Conservation (phyloP, 306 rosid species). For the Carpinus viminea region DNA sequence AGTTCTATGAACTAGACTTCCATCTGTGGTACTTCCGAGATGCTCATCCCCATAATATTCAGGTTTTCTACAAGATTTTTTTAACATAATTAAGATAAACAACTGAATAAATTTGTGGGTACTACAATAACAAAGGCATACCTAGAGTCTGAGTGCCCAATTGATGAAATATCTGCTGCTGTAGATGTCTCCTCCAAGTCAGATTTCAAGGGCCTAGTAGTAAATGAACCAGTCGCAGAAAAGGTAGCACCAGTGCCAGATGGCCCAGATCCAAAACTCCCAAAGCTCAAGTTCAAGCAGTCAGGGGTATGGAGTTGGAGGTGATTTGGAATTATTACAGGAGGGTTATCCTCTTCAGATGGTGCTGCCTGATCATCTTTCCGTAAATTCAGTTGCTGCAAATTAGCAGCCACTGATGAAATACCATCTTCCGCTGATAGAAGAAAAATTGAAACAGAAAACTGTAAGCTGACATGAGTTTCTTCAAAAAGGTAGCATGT, state of each 20-base stretch:
- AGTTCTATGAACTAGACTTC: slow-evolving; percentile 64
- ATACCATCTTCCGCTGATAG: slow-evolving; percentile 64
- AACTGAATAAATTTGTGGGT: slow-evolving; percentile 11
- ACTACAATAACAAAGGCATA: slow-evolving; percentile 23
- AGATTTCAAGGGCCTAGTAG: slow-evolving; percentile 48
- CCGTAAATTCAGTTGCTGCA: slow-evolving; percentile 69
- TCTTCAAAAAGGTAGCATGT: not conserved
- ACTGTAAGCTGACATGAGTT: not conserved
- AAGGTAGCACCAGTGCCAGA: slow-evolving; percentile 46
- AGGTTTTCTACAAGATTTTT: slow-evolving; percentile 58
- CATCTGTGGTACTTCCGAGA: slow-evolving; percentile 60
- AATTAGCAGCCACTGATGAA: slow-evolving; percentile 67
- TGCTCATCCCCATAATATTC: slow-evolving; percentile 88
- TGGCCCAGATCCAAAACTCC: slow-evolving; percentile 86
- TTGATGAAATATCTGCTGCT: slow-evolving; percentile 59
- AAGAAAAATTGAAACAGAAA: slow-evolving; percentile 1
- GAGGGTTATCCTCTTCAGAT: slow-evolving; percentile 71
- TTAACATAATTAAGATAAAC: slow-evolving; percentile 18
- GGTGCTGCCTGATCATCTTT: slow-evolving; percentile 59
- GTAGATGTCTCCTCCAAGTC: slow-evolving; percentile 77
- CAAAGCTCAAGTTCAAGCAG: slow-evolving; percentile 92
- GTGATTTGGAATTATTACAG: slow-evolving; percentile 93
- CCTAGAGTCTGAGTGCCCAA: slow-evolving; percentile 75
- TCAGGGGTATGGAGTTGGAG: slow-evolving; percentile 90
- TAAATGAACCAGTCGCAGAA: slow-evolving; percentile 51